These are phyloP conservation scores for Helianthus tuberosus DNA, from an alignment of 129 eudicot species.

Conservation along the genomic window DNA sequence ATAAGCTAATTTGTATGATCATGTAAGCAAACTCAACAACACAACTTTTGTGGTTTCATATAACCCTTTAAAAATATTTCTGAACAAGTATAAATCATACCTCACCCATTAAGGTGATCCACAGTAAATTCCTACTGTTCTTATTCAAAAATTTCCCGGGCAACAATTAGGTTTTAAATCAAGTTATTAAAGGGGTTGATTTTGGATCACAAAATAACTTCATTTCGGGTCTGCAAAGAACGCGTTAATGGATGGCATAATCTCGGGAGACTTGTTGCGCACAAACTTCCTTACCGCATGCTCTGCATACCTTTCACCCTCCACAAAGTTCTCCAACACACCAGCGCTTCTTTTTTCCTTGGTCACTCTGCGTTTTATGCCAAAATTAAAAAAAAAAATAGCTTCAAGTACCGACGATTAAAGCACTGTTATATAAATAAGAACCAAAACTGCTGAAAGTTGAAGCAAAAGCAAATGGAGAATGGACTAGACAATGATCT, in stretches of 20 bases:
- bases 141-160: slow-evolving; percentile 8
- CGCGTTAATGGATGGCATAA: slow-evolving; percentile 80
- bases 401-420: too few species aligned
- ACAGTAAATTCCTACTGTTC: slow-evolving; percentile 25
- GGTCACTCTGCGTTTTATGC: slow-evolving; percentile 53
- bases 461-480: neutral
- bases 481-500: too few species aligned
- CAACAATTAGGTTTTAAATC: slow-evolving; percentile 16
- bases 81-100: neutral
- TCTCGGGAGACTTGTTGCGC: slow-evolving; percentile 70
- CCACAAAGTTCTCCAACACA: slow-evolving; percentile 72
- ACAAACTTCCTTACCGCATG: slow-evolving; percentile 82
- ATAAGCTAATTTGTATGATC: too few species aligned
- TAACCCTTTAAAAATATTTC: neutral
- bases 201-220: slow-evolving; percentile 16
- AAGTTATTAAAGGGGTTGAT: neutral
- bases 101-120: slow-evolving; percentile 22
- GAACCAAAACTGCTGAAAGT: neutral
- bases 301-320: slow-evolving; percentile 84
- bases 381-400: neutral
- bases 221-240: slow-evolving; percentile 82
- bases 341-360: slow-evolving; percentile 97
- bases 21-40: too few species aligned
- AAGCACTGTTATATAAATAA: neutral
- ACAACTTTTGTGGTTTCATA: too few species aligned